Conservation (phyloP, 805 yeast species). For the Pichia thaimueangensis region DNA sequence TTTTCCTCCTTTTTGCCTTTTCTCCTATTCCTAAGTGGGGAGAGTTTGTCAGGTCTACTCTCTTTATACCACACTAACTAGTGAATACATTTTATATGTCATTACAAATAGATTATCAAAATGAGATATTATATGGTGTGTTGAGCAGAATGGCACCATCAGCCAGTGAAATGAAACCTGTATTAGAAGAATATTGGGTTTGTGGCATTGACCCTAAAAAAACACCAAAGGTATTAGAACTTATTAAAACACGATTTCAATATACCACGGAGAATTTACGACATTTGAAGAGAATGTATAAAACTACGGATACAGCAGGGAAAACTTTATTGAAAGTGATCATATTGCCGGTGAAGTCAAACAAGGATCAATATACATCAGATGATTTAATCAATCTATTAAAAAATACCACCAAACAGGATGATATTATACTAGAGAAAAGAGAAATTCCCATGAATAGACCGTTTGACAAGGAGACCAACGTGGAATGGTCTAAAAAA, state of each 20-base stretch:
- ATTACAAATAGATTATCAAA: constrained; percentile 35
- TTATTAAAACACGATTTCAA: constrained; percentile 21
- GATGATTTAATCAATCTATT: constrained; percentile 15
- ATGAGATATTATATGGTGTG: constrained; percentile 32
- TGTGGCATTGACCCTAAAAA: constrained; percentile 34
- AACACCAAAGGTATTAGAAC: constrained; percentile 24
- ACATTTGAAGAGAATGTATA: constrained; percentile 52
- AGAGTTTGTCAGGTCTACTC: too few species aligned
- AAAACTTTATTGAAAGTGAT: constrained; percentile 30
- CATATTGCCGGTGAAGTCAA: constrained; percentile 38
- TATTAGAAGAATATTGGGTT: constrained; percentile 37
- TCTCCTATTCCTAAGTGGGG: too few species aligned
- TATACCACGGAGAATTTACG: constrained; percentile 26
- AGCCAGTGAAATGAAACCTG: constrained; percentile 23
- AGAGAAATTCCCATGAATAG: constrained; percentile 48
- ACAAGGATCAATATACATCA: constrained; percentile 18
- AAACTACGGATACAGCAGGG: constrained; percentile 9
- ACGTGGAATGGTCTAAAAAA: constrained; percentile 54
- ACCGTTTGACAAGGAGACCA: constrained; percentile 69
- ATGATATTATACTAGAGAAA: constrained; percentile 11
- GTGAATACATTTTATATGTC: neutral
- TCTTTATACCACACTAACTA: too few species aligned
- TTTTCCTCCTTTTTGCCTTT: too few species aligned
- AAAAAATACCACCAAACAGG: neutral
- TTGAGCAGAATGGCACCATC: constrained; percentile 36